Percentiles rank a stretch among this genome's conserved stretches.
These are phyloP conservation scores for Odontarrhena argentea DNA, from an alignment of 345 rosid species.

Conservation along the genomic window DNA sequence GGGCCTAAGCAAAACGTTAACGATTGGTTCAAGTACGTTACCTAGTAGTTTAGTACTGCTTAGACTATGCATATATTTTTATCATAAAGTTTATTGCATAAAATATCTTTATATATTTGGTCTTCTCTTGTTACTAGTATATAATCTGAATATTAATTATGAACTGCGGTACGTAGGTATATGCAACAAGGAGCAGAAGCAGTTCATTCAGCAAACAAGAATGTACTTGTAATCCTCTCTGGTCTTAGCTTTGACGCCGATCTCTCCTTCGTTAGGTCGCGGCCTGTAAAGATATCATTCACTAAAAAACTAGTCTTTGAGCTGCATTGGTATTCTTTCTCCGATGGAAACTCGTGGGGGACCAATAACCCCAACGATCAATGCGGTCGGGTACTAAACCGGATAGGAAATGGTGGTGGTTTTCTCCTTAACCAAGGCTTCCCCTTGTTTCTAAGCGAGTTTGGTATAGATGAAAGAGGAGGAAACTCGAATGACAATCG, in stretches of 20 bases:
- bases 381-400: slow-evolving; percentile 63
- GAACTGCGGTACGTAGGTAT: slow-evolving; percentile 53
- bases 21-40: slow-evolving; percentile 84
- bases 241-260: slow-evolving; percentile 79
- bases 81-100: no score
- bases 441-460: slow-evolving; percentile 75
- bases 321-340: slow-evolving; percentile 79
- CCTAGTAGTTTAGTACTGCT: slow-evolving; percentile 6
- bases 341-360: slow-evolving; percentile 73
- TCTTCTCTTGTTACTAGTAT: no score
- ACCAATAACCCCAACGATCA: slow-evolving; percentile 70
- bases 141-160: no score
- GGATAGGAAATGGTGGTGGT: slow-evolving; percentile 59
- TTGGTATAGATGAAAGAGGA: slow-evolving; percentile 79
- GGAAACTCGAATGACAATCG: slow-evolving; percentile 60
- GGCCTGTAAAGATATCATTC: slow-evolving; percentile 56
- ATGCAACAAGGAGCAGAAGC: slow-evolving; percentile 93
- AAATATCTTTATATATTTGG: no score
- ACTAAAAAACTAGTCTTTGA: slow-evolving; percentile 72
- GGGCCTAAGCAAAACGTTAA: slow-evolving; percentile 74
- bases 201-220: slow-evolving; percentile 83
- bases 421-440: slow-evolving; percentile 66
- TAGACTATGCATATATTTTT: not conserved
- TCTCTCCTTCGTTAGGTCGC: slow-evolving; percentile 58
- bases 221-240: slow-evolving; percentile 83